Evolutionary conservation across 176 grass and related monocot genomes (phyloP), one percentile per base, ranked within the genome.

Genomic region (Aechmea fasciata): DNA sequence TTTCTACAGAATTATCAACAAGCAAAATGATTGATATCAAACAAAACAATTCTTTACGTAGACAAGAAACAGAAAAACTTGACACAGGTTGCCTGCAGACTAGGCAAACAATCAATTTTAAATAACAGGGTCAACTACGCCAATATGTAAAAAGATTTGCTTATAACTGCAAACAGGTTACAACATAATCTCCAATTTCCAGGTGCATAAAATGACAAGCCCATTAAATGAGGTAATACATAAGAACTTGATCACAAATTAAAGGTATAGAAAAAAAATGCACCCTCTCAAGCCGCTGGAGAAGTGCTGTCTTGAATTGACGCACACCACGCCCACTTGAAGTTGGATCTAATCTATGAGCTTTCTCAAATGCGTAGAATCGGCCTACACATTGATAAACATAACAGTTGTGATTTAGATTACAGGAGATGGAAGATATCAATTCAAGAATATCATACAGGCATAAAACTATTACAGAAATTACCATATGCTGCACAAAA

Each of bases 281-380:
- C 73, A 97, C 93, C 83, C 81, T 97, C 85, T 97, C 89, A 68
- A 97, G 89, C 10, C 93, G 71, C 51, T 97, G 93, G 9, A 97
- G 63, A 25, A 97, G 93, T 47, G 86, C 86, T 64, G 93, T 97
- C 82, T 97, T 97, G 79, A 97, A 97, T 52, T 97, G 93, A 9
- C 93, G 83, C 54, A 97, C 93, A 52, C 93, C 93, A 29, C 93
- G 86, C 57, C 93, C 93, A 2, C 81, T 97, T 78, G 93, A 97
- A 69, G 81, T 90, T 55, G 93, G 89, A 80, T 97, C 93, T 57
- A 92, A 65, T 70, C 79, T 92, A 76, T 97, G 93, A 75, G 93
- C 93, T 83, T 92, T 92, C 70, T 97, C 89, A 75, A 97, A 97
- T 61, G 93, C 93, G 61, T 92, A 97, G 79, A 97, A 97, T 17